Base-by-base conservation (phyloP, 768 basidiomycete species). In the Leccinum barrowsii region DNA sequence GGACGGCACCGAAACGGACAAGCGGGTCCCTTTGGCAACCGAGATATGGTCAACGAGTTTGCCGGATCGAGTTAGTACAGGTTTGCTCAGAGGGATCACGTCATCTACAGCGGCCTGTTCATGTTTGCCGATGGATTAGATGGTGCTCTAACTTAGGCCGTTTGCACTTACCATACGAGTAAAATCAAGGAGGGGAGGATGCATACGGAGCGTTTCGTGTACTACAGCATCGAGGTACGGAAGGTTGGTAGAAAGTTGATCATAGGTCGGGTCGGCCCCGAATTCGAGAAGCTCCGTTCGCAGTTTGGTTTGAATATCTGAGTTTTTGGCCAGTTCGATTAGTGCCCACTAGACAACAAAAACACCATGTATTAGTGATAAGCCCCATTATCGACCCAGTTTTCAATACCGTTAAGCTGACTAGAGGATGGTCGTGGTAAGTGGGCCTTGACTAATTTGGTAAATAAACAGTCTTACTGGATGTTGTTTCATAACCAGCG, bases 141-240 rank as follows among this genome's bases (percentile, higher is more conserved):
- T 26, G 17, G 1, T 10, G 46, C 5, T n/a, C 4, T 5, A 42
- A 19, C 19, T 24, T 15, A 5, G 2, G 22, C 24, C 17, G 3
- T 5, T 34, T 28, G 13, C 12, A 54, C 54, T 48, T 47, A 44
- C 66, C 56, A 61, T 63, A 15, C 67, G 64, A 13, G 51, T 13
- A 17, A 63, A 48, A 17, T 75, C 70, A 1, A 47, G 26, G 11
- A 79, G 53, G 3, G 79, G 75, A 19, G 82, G 71, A 59, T 83
- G 78, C 4, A 81, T 21, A 6, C 81, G 73, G 12, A 83, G 72
- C 0, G 70, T 70, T 63, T 82, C 82, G 44, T 77, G 77, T 1
- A 77, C 75, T 4, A 81, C 73, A 0, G 81, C 79, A 61, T 85
- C 83, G 5, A 86, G 79, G 63, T 82, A 85, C 0, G 83, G 84